Evolutionary conservation across 139 green algal genomes (phyloP).

Genomic region (Micractinium conductrix): DNA sequence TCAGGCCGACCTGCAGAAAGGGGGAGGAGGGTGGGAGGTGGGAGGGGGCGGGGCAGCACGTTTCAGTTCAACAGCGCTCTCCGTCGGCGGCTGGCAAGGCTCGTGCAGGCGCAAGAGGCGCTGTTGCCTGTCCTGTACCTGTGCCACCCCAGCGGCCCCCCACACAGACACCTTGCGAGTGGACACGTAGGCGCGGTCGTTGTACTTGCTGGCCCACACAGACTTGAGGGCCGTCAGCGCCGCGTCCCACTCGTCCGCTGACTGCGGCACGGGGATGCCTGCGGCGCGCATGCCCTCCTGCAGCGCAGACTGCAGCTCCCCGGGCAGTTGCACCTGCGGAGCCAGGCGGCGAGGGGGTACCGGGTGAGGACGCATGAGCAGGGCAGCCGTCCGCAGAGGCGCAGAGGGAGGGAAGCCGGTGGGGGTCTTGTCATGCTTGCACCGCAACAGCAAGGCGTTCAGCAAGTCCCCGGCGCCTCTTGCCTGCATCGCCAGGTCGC

Average conservation of each 20-base stretch:
- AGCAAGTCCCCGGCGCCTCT: too few species aligned
- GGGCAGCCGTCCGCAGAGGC: neutral
- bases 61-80: too few species aligned
- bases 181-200: conserved; percentile 89
- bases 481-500: conserved; percentile 55
- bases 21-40: too few species aligned
- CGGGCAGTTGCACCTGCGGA: conserved; percentile 62
- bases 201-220: conserved; percentile 99
- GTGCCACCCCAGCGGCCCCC: too few species aligned
- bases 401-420: neutral
- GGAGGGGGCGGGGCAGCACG: too few species aligned
- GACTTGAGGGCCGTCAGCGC: conserved; percentile 55
- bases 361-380: too few species aligned
- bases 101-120: too few species aligned
- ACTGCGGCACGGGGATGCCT: conserved; percentile 81
- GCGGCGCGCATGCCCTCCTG: conserved; percentile 64
- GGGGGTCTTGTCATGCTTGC: neutral
- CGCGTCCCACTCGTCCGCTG: conserved; percentile 75
- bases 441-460: too few species aligned
- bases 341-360: too few species aligned
- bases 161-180: too few species aligned
- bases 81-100: too few species aligned
- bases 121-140: too few species aligned
- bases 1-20: conserved; percentile 83
- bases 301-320: conserved; percentile 69